These are phyloP conservation scores for Talaromyces sp. DNA, from an alignment of 2,329 filamentous ascomycete species.

Conservation along the genomic window DNA sequence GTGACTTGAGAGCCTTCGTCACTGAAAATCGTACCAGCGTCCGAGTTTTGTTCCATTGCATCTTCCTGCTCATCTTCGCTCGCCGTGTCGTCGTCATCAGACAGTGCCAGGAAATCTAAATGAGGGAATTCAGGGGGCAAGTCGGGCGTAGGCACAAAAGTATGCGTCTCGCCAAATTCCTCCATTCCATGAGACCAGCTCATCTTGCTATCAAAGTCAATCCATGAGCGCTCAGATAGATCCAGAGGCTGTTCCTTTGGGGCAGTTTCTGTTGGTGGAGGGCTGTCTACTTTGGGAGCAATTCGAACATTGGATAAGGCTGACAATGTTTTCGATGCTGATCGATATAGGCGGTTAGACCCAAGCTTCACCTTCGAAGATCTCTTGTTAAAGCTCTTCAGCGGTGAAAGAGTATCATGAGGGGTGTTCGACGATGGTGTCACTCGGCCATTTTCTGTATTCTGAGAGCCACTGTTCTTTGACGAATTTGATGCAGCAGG, in stretches of 20 bases:
- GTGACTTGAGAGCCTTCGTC: constrained; percentile 20
- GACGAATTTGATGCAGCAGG: not conserved
- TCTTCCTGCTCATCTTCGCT: constrained; percentile 11
- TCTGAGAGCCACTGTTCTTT: not conserved
- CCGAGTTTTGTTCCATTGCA: constrained; percentile 1
- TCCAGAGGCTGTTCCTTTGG: constrained; percentile 14
- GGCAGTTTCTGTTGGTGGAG: constrained; percentile 6
- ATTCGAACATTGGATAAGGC: not conserved
- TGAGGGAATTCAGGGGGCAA: constrained; percentile 21
- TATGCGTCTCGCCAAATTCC: constrained; percentile 14
- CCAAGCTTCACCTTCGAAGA: not conserved
- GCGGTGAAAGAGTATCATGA: not conserved
- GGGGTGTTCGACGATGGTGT: not conserved
- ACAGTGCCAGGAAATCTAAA: constrained; percentile 17
- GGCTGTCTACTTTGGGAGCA: constrained; percentile 10
- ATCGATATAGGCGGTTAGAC: constrained; percentile 1
- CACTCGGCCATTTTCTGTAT: not conserved
- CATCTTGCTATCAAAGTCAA: constrained; percentile 11
- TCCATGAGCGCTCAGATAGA: constrained; percentile 12
- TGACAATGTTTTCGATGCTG: constrained; percentile 7
- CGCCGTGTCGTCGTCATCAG: constrained; percentile 9
- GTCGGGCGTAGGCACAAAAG: constrained; percentile 10
- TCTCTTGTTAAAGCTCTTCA: constrained; percentile 1
- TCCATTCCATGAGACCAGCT: constrained; percentile 13
- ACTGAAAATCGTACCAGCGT: not conserved